Base-by-base conservation (phyloP, 78 protist genomes). In the Dictyostelium capitatum region DNA sequence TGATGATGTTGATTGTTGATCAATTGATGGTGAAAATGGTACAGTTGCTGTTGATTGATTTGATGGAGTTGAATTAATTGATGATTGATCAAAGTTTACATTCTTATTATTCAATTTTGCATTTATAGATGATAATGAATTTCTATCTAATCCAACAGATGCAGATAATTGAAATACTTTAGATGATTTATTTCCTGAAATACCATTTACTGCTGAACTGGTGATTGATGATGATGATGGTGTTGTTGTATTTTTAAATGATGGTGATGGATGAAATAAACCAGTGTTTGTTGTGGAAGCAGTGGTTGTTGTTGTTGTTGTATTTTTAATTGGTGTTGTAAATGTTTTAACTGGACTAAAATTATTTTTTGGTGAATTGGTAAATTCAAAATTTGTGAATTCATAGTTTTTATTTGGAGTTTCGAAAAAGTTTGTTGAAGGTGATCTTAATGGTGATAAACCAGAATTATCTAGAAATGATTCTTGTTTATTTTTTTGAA, bases 401-500 rank as follows among this genome's bases (percentile, higher is more conserved):
- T 64, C 30, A 48, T 69, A 48, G 62, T 82, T 43, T 50, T 64
- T 82, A 48, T 6, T 15, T n/a, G 79, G 78, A 10, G 89, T 82
- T 17, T 69, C 89, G 30, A 82, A 82, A 37, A 69, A 82, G 46
- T 48, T 69, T 46, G 79, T 75, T 19, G 30, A 83, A 11, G 90
- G 81, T 74, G 92, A 74, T 62, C 79, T 84, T 1, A 84, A 65
- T 15, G 92, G 92, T 43, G 92, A 75, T 8, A 74, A 28, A 28
- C 46, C 54, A 46, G 82, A 65, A 53, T 37, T 82, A 19, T 69
- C 80, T 7, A 82, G 37, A 82, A 70, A 67, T 43, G 90, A 82
- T 32, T 54, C 32, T 30, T 79, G 54, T 15, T 82, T 59, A 37
- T 82, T 25, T 6, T 82, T 82, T 82, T 41, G 82, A 73, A 83